Conservation (phyloP, 305 asterid genomes). For the Caryopteris hybrid region DNA sequence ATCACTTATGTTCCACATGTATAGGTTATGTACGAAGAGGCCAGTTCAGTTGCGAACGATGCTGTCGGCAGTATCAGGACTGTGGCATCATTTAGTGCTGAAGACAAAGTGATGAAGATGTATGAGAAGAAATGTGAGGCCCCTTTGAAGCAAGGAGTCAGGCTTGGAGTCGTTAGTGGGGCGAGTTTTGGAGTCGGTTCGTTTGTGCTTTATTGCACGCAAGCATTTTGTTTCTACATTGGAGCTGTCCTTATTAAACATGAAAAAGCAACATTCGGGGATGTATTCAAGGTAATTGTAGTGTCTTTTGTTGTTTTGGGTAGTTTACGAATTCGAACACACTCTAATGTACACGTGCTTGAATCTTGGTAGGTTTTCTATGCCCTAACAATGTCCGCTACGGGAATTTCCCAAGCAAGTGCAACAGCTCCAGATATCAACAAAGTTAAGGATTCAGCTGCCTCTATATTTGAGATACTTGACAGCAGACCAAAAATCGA, state of each 20-base stretch:
- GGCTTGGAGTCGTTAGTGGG: conserved; percentile 60
- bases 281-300: conserved; percentile 55
- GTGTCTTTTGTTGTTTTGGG: neutral
- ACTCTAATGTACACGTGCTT: neutral
- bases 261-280: conserved; percentile 48
- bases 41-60: conserved; percentile 85
- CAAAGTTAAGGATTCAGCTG: conserved; percentile 46
- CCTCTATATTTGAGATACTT: conserved; percentile 50
- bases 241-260: conserved; percentile 60
- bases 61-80: conserved; percentile 87
- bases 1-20: neutral
- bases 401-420: conserved; percentile 54
- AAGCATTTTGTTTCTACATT: conserved; percentile 65
- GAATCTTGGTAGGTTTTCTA: conserved; percentile 45
- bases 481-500: conserved; percentile 46
- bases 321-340: neutral
- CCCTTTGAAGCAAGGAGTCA: conserved; percentile 59
- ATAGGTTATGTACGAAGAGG: conserved; percentile 86
- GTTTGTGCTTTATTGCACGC: conserved; percentile 39
- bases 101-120: conserved; percentile 61
- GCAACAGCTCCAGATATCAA: conserved; percentile 46
- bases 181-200: conserved; percentile 50
- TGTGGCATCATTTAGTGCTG: conserved; percentile 81
- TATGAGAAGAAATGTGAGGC: conserved; percentile 61
- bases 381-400: conserved; percentile 55